A percentile compares a stretch with the other conserved stretches of the same genome.
Conservation (phyloP, 75 land plant genomes). For the Selaginella tamariscina region DNA sequence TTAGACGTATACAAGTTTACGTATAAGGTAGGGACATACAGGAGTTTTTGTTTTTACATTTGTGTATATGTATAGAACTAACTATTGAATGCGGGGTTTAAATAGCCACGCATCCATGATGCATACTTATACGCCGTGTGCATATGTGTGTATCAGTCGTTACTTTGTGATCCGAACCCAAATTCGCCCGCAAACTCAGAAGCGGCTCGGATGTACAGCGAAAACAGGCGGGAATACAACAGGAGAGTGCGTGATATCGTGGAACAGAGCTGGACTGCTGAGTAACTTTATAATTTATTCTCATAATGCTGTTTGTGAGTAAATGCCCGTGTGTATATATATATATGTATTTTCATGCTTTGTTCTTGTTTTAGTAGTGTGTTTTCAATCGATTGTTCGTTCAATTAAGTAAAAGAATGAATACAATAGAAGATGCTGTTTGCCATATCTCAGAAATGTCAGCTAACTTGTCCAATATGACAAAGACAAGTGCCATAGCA, state of each 20-base stretch:
- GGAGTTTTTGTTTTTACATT: not conserved
- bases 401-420: not conserved
- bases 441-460: not conserved
- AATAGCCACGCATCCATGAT: not conserved
- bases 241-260: constrained; percentile 38
- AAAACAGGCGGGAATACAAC: constrained; percentile 48
- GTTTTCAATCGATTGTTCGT: not conserved
- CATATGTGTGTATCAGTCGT: too few relatives aligned
- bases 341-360: not conserved
- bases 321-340: not conserved
- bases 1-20: too few relatives aligned
- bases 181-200: constrained; percentile 43
- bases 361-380: not conserved
- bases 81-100: constrained; percentile 2
- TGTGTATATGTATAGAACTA: too few relatives aligned
- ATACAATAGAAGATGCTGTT: not conserved
- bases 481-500: too few relatives aligned
- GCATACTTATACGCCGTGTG: constrained; percentile 4
- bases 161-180: constrained; percentile 52
- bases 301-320: not conserved
- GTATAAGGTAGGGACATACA: not conserved
- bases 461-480: too few relatives aligned
- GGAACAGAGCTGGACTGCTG: constrained; percentile 32
- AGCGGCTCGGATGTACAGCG: constrained; percentile 41
- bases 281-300: not conserved